phyloP scores from a whole-genome alignment of 1,284 basidiomycete species.

The Cutaneotrichosporon sp. region DNA sequence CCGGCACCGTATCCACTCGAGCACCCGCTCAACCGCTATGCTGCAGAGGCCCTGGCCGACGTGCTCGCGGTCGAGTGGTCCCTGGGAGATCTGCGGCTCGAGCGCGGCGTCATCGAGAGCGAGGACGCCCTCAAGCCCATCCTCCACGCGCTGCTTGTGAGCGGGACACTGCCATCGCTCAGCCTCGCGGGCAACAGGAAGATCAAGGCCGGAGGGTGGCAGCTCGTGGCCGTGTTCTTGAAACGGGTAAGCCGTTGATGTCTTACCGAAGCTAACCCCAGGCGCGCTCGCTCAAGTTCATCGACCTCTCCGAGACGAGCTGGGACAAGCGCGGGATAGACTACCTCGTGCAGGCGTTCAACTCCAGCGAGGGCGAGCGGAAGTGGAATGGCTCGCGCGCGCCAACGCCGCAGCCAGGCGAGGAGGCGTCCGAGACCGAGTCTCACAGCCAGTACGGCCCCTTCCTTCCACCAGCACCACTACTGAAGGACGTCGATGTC shows the following conservation, averaged over 20 bases:
- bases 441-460: conserved; percentile 32
- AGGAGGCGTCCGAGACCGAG: conserved; percentile 11
- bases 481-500: conserved; percentile 35
- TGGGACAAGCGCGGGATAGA: conserved; percentile 84
- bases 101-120: conserved; percentile 72
- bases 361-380: conserved; percentile 20
- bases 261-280: conserved; percentile 45
- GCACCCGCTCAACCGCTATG: conserved; percentile 64
- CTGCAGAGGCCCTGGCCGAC: conserved; percentile 79
- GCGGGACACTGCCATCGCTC: conserved; percentile 75
- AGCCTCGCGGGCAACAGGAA: conserved; percentile 84
- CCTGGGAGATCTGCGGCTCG: conserved; percentile 73
- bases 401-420: conserved; percentile 4
- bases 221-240: conserved; percentile 76
- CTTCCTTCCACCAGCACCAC: conserved; percentile 44
- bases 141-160: conserved; percentile 84
- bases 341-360: conserved; percentile 72
- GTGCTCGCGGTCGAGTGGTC: conserved; percentile 89
- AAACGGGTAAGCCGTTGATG: conserved; percentile 62
- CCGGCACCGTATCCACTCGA: conserved; percentile 38
- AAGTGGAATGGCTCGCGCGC: background rate
- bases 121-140: conserved; percentile 85
- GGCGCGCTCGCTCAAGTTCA: conserved; percentile 73
- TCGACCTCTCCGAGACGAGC: conserved; percentile 85
- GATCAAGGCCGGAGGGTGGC: conserved; percentile 76